Evolutionary conservation across 2,329 filamentous ascomycete species (phyloP), one percentile per base, ranked within the genome.

Genomic region (Colletotrichum lindemuthianum): DNA sequence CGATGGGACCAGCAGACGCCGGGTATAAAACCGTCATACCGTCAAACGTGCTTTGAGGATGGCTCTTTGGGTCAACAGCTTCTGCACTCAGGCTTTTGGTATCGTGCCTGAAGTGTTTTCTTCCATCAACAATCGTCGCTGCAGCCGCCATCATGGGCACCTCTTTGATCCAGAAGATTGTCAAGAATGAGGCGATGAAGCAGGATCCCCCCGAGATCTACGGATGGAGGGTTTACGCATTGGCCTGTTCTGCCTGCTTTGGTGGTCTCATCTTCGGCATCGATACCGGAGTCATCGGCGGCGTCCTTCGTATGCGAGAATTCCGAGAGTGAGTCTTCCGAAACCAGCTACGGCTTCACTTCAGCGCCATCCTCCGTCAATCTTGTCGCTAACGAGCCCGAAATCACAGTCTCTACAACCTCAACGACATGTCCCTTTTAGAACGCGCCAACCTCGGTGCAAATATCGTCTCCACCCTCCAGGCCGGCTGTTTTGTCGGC

Each of bases 401-500:
- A 13, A 55, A 54, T 45, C 10, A 37, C 43, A 43, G 56, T 47
- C 52, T 71, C 63, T 56, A 65, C 33, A 15, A 64, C 15, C 67
- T 71, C 9, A 58, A 57, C 6, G 7, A 54, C 1, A 39, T 57
- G 3, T 50, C 52, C 13, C 12, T 47, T 5, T 39, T 51, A 32
- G 56, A 54, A 7, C 59, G 65, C 8, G 67, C 70, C 8, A 52
- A 67, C 13, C 64, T 70, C 11, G 51, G 53, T 16, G 65, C 67
- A 13, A 77, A 76, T 56, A 76, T 77, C 48, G 74, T 76, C 69
- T 73, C 65, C 66, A 85, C 84, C 2, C 86, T 86, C 68, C 83
- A 82, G 13, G 84, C 83, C 3, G 85, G 84, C 15, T 84, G 84
- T 57, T 79, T 84, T 33, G 82, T 86, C 67, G 85, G 84, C 78